Percentiles rank a stretch among this genome's conserved stretches.
These are phyloP conservation scores for Camelina sativa DNA, from an alignment of 345 rosid genomes.

Conservation along the genomic window DNA sequence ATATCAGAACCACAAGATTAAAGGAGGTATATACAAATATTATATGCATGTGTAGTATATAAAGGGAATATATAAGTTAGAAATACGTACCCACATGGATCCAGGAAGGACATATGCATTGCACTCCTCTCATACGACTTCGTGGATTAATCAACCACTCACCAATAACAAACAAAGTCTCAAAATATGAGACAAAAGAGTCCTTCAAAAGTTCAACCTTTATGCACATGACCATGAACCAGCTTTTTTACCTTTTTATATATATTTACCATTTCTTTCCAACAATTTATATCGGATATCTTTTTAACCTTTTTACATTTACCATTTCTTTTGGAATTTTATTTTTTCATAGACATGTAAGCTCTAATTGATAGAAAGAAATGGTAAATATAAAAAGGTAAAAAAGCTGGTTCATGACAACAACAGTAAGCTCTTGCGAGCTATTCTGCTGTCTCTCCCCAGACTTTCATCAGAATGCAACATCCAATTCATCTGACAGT, in stretches of 20 bases:
- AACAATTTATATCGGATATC: too few relatives aligned
- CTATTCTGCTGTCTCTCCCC: not conserved
- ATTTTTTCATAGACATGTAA: too few relatives aligned
- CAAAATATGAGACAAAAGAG: conserved; percentile 42
- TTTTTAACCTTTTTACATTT: too few relatives aligned
- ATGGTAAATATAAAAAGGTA: too few relatives aligned
- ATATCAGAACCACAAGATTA: not conserved
- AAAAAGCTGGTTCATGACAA: too few relatives aligned
- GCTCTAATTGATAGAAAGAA: too few relatives aligned
- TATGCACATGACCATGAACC: conserved; percentile 38
- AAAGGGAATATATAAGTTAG: not conserved
- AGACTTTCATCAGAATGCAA: not conserved
- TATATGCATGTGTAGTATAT: not conserved
- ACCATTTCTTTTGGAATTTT: too few relatives aligned
- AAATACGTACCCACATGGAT: conserved; percentile 32
- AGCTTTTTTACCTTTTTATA: conserved; percentile 5
- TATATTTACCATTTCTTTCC: conserved; percentile 8
- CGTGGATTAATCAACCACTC: conserved; percentile 27
- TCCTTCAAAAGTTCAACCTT: conserved; percentile 42
- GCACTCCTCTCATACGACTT: conserved; percentile 26
- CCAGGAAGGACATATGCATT: conserved; percentile 40
- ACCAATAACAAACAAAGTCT: conserved; percentile 27
- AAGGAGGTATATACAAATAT: conserved; percentile 1
- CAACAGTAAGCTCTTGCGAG: not conserved
- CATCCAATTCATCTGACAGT: not conserved